Evolutionary conservation across 208 protist species (phyloP).

Genomic region (Naegleria gruberi): DNA sequence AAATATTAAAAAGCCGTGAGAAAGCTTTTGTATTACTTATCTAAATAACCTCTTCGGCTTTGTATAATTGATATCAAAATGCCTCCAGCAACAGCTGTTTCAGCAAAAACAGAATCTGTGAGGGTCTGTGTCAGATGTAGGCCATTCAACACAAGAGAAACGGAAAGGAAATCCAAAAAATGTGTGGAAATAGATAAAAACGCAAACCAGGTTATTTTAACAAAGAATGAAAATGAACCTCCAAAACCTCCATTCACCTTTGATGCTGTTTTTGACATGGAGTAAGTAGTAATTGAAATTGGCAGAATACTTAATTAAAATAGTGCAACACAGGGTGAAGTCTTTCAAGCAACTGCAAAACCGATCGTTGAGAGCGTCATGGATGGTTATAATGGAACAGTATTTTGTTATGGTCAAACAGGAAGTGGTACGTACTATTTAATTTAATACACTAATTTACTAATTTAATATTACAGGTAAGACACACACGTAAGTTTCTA

Average conservation of each 20-base stretch:
- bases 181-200: not conserved
- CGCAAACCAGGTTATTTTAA: not conserved
- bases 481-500: constrained; percentile 23
- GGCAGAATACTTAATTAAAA: not conserved
- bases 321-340: not conserved
- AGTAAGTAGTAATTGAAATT: not conserved
- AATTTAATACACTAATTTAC: constrained; percentile 37
- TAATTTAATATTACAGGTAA: not conserved
- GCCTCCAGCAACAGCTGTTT: not conserved
- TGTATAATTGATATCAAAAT: no score
- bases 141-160: not conserved
- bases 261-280: constrained; percentile 17
- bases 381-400: constrained; percentile 83
- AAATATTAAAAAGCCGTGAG: no score
- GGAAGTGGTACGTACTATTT: constrained; percentile 59
- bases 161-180: not conserved
- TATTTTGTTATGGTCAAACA: constrained; percentile 86
- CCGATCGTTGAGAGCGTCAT: constrained; percentile 45
- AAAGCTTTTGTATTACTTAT: no score
- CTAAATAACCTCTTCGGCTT: no score
- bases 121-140: not conserved
- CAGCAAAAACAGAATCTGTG: not conserved
- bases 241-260: constrained; percentile 21
- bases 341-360: not conserved
- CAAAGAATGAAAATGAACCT: not conserved